Evolutionary conservation across 345 rosid species (phyloP).

Genomic region (Capsella bursapastoris): DNA sequence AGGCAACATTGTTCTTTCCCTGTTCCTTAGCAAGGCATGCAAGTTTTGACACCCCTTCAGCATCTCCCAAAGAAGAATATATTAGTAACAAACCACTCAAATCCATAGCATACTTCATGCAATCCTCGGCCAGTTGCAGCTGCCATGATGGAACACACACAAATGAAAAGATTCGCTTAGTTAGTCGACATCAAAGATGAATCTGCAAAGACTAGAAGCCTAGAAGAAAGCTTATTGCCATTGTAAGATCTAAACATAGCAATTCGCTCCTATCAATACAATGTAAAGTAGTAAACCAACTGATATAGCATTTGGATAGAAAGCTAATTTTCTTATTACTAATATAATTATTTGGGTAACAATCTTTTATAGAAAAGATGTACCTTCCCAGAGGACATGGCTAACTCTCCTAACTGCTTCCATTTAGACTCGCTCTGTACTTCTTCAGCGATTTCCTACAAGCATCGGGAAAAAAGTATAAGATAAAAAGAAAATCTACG

Average conservation of each 20-base stretch:
- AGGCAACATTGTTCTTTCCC: conserved; percentile 96
- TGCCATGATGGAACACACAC: conserved; percentile 51
- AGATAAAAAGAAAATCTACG: neutral
- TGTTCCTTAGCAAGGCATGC: conserved; percentile 86
- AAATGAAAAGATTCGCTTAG: conserved; percentile 20
- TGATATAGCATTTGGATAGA: conserved; percentile 12
- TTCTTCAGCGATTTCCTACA: conserved; percentile 84
- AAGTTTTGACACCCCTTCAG: conserved; percentile 83
- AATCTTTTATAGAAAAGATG: neutral
- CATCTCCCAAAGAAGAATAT: conserved; percentile 94
- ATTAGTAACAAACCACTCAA: conserved; percentile 95
- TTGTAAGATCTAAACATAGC: neutral
- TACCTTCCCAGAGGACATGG: conserved; percentile 98
- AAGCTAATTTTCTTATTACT: neutral
- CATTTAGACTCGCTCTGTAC: conserved; percentile 91
- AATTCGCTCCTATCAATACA: neutral
- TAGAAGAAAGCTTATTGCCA: conserved; percentile 14
- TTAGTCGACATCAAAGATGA: conserved; percentile 12
- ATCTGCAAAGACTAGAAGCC: neutral
- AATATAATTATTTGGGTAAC: neutral
- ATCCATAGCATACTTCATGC: conserved; percentile 89
- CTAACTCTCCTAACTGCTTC: conserved; percentile 98
- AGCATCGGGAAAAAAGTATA: conserved; percentile 6
- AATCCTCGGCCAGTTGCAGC: conserved; percentile 97
- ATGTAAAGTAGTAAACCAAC: neutral